Percentiles rank a stretch among this genome's conserved stretches.
Evolutionary conservation across 106 monocot genomes (phyloP).

Genomic region (Dioscorea alata): DNA sequence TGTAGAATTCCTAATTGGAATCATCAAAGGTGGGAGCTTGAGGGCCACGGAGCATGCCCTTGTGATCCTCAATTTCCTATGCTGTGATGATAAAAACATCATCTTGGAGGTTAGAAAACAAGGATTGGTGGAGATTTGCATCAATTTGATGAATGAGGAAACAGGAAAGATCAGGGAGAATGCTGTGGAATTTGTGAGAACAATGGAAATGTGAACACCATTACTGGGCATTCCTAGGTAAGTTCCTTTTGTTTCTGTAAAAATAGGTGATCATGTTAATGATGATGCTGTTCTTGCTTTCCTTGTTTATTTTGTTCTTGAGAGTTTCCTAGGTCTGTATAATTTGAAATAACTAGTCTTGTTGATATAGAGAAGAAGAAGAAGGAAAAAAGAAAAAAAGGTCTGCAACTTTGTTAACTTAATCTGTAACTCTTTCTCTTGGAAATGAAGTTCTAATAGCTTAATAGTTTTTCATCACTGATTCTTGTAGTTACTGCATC

Average conservation of each 20-base stretch:
- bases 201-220: slow-evolving; percentile 12
- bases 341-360: neutral
- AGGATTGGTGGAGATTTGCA: slow-evolving; percentile 33
- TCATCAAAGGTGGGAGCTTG: slow-evolving; percentile 22
- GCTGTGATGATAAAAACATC: slow-evolving; percentile 17
- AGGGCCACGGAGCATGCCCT: slow-evolving; percentile 38
- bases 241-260: neutral
- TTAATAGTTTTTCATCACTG: too few species aligned
- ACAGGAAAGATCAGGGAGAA: slow-evolving; percentile 43
- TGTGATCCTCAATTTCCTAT: slow-evolving; percentile 36
- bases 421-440: too few species aligned
- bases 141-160: slow-evolving; percentile 17
- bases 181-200: slow-evolving; percentile 29
- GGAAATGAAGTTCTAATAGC: too few species aligned
- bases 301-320: neutral
- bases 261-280: neutral
- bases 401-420: too few species aligned
- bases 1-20: slow-evolving; percentile 21
- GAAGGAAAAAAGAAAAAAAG: too few species aligned
- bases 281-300: neutral
- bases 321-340: neutral
- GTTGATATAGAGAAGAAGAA: too few species aligned
- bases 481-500: too few species aligned
- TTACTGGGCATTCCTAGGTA: neutral
- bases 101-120: slow-evolving; percentile 24